These are phyloP conservation scores for Ottelia alismoides DNA, from an alignment of 106 monocot species.

Conservation along the genomic window DNA sequence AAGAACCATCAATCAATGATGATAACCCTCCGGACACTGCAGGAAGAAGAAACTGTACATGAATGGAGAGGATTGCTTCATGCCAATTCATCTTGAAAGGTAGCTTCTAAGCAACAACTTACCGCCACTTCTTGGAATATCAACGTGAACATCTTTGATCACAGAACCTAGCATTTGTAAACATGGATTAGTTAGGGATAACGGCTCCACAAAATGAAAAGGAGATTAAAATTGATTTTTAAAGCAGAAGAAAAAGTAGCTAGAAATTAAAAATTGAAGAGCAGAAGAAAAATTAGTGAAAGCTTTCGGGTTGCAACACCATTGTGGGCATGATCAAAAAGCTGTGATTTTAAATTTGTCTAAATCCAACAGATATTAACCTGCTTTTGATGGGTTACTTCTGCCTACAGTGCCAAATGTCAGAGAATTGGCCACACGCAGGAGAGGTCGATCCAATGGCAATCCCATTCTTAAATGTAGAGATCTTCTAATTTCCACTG, in stretches of 20 bases:
- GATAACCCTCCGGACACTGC: constrained; percentile 75
- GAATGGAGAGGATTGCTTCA: background rate
- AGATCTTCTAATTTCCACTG: constrained; percentile 72
- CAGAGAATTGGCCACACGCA: constrained; percentile 70
- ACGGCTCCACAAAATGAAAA: too few relatives aligned
- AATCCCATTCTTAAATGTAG: constrained; percentile 72
- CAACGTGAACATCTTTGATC: constrained; percentile 78
- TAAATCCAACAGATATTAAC: background rate
- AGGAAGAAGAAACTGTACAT: constrained; percentile 3
- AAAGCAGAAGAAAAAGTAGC: background rate
- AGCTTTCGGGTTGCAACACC: too few relatives aligned
- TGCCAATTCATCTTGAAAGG: background rate
- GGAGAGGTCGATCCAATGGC: constrained; percentile 83
- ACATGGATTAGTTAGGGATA: too few relatives aligned
- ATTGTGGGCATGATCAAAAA: too few relatives aligned
- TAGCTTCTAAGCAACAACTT: constrained; percentile 12
- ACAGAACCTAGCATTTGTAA: constrained; percentile 59
- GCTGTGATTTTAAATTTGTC: background rate
- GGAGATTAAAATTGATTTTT: background rate
- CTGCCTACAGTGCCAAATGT: constrained; percentile 29
- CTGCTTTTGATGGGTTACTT: background rate
- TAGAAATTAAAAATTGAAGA: background rate
- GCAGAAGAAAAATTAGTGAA: too few relatives aligned
- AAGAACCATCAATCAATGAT: constrained; percentile 78
- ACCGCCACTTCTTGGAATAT: constrained; percentile 81